phyloP scores from a whole-genome alignment of 352 stramenopile species.

The Pythium phragmitis region DNA sequence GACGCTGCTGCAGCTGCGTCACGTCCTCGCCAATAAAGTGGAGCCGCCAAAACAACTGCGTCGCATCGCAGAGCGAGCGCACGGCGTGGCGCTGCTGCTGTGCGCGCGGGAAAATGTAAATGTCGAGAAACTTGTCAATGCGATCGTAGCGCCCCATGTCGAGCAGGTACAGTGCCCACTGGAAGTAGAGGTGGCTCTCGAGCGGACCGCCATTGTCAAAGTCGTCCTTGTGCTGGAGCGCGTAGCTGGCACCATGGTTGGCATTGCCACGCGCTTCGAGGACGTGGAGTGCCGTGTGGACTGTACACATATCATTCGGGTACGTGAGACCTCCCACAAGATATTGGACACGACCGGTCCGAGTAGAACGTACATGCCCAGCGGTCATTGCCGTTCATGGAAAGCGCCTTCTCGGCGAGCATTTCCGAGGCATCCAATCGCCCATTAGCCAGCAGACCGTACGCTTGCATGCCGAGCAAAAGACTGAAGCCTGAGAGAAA shows the following conservation, averaged over 20 bases:
- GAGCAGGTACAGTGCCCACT: conserved; percentile 80
- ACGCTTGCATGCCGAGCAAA: conserved; percentile 81
- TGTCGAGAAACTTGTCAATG: conserved; percentile 77
- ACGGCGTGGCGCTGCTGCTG: conserved; percentile 52
- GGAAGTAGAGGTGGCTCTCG: conserved; percentile 76
- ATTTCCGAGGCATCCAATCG: conserved; percentile 64
- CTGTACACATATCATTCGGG: conserved; percentile 22
- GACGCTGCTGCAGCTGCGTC: conserved; percentile 49
- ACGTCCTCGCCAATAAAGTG: conserved; percentile 72
- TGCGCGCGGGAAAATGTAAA: conserved; percentile 59
- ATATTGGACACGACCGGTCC: too few species aligned
- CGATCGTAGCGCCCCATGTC: conserved; percentile 81
- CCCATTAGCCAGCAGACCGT: conserved; percentile 66
- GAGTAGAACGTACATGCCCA: conserved; percentile 66
- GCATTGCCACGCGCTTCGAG: conserved; percentile 77
- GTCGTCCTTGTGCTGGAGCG: conserved; percentile 72
- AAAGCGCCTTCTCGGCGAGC: conserved; percentile 76
- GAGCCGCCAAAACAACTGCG: conserved; percentile 84
- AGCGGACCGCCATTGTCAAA: conserved; percentile 79
- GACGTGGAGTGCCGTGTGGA: conserved; percentile 80
- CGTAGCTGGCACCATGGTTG: conserved; percentile 82
- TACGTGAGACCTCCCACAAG: too few species aligned
- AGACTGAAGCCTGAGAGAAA: conserved; percentile 59
- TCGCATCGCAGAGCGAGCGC: conserved; percentile 63
- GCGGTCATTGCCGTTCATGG: conserved; percentile 82